Conservation (phyloP, 352 stramenopile genomes). For the Globisporangium alternatum region DNA sequence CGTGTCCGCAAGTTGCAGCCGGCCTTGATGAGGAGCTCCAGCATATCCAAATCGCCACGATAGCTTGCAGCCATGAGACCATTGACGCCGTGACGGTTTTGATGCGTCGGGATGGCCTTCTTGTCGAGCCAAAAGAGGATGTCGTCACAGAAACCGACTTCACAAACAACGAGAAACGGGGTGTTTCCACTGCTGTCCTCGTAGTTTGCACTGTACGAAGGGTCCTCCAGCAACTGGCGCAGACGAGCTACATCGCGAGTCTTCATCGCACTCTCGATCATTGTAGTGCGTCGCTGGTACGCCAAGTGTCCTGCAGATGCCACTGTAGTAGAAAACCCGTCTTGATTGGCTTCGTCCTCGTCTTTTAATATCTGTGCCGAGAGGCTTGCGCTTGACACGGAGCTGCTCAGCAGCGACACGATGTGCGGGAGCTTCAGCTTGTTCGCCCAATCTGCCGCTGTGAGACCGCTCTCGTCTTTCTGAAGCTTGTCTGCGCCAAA, state of each 20-base stretch:
- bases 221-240: slow-evolving; percentile 29
- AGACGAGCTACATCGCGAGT: slow-evolving; percentile 29
- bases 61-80: slow-evolving; percentile 48
- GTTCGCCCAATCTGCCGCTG: slow-evolving; percentile 37
- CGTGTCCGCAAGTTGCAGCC: slow-evolving; percentile 33
- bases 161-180: slow-evolving; percentile 36
- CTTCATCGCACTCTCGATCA: slow-evolving; percentile 42
- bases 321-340: neutral
- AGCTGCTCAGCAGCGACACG: slow-evolving; percentile 28
- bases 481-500: slow-evolving; percentile 30
- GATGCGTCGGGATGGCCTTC: slow-evolving; percentile 40
- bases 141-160: slow-evolving; percentile 27
- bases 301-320: slow-evolving; percentile 9
- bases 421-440: slow-evolving; percentile 28
- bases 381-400: slow-evolving; percentile 20
- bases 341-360: slow-evolving; percentile 23
- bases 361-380: slow-evolving; percentile 40
- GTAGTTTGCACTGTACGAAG: slow-evolving; percentile 44
- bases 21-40: slow-evolving; percentile 36
- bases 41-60: slow-evolving; percentile 31
- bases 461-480: slow-evolving; percentile 23
- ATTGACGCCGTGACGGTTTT: slow-evolving; percentile 44
- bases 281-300: slow-evolving; percentile 12
- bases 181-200: slow-evolving; percentile 40
- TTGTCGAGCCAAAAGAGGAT: slow-evolving; percentile 34